These are phyloP conservation scores for Penicillium paxilli DNA, from an alignment of 495 filamentous ascomycete genomes.

Conservation along the genomic window DNA sequence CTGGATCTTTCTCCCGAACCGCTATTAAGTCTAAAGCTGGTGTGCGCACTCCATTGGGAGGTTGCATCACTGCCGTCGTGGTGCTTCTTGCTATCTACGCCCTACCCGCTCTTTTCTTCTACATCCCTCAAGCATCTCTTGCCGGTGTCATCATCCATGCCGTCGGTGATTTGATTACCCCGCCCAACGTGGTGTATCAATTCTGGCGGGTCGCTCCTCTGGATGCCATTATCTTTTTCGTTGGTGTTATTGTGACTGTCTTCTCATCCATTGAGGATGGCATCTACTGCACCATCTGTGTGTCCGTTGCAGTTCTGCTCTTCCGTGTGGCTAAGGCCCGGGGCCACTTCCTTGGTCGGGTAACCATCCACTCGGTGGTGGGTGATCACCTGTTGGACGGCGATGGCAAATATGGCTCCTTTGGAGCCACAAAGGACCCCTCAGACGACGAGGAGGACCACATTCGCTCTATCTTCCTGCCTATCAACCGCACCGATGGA, in stretches of 20 bases:
- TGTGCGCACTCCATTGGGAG: constrained; percentile 89
- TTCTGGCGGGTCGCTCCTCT: constrained; percentile 94
- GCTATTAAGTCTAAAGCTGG: constrained; percentile 98
- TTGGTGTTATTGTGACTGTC: constrained; percentile 87
- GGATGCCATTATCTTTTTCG: constrained; percentile 91
- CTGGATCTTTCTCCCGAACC: constrained; percentile 94
- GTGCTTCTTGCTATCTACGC: constrained; percentile 96
- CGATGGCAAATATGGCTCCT: constrained; percentile 56
- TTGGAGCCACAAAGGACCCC: constrained; percentile 36
- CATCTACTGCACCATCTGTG: constrained; percentile 80
- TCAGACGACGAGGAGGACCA: constrained; percentile 28
- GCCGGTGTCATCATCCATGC: constrained; percentile 97
- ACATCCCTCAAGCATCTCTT: constrained; percentile 84
- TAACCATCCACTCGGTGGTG: constrained; percentile 87
- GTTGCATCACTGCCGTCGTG: constrained; percentile 83
- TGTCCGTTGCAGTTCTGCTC: constrained; percentile 76
- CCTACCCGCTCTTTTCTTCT: constrained; percentile 89
- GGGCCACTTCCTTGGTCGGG: constrained; percentile 84
- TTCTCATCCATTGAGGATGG: constrained; percentile 89
- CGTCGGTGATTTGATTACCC: constrained; percentile 91
- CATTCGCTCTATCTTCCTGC: constrained; percentile 81
- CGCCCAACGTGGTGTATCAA: constrained; percentile 90
- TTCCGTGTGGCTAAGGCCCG: constrained; percentile 83
- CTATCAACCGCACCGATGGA: constrained; percentile 82
- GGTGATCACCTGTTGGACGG: constrained; percentile 75